These are phyloP conservation scores for Scedosporium apiospermum DNA, from an alignment of 2,329 filamentous ascomycete species.

Conservation along the genomic window DNA sequence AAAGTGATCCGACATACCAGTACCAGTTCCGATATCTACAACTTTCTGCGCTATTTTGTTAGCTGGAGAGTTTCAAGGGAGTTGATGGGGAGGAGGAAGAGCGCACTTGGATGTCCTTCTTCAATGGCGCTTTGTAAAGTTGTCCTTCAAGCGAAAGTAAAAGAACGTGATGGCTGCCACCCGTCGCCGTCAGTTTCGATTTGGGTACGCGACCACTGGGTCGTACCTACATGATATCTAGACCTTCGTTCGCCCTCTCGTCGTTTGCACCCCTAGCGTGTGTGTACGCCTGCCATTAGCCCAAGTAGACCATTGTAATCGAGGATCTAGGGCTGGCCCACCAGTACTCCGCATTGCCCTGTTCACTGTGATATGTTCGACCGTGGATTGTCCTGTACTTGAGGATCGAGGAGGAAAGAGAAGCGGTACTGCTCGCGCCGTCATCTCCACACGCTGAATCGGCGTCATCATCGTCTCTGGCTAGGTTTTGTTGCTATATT, in stretches of 20 bases:
- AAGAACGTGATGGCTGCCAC: conserved; percentile 8
- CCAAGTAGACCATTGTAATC: neutral
- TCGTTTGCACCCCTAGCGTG: conserved; percentile 17
- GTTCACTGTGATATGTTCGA: conserved; percentile 1
- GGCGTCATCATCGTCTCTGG: neutral
- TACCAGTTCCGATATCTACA: conserved; percentile 12
- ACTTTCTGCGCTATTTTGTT: conserved; percentile 15
- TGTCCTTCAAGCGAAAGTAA: conserved; percentile 6
- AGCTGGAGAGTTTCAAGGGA: conserved; percentile 5
- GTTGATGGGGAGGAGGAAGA: neutral
- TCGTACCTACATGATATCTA: conserved; percentile 16
- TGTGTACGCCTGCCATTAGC: neutral
- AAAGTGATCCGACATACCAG: neutral
- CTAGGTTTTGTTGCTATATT: neutral
- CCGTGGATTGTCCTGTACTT: conserved; percentile 1
- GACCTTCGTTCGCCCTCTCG: conserved; percentile 16
- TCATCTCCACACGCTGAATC: neutral
- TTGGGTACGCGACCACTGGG: neutral
- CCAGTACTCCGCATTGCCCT: neutral
- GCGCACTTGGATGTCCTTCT: conserved; percentile 6
- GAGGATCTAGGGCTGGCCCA: neutral
- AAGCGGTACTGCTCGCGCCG: neutral
- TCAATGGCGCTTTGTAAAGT: conserved; percentile 8
- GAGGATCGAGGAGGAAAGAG: conserved; percentile 1
- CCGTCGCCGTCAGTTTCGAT: neutral